Conservation (phyloP, 257 asterid genomes). For the Thymus mandschuricus region DNA sequence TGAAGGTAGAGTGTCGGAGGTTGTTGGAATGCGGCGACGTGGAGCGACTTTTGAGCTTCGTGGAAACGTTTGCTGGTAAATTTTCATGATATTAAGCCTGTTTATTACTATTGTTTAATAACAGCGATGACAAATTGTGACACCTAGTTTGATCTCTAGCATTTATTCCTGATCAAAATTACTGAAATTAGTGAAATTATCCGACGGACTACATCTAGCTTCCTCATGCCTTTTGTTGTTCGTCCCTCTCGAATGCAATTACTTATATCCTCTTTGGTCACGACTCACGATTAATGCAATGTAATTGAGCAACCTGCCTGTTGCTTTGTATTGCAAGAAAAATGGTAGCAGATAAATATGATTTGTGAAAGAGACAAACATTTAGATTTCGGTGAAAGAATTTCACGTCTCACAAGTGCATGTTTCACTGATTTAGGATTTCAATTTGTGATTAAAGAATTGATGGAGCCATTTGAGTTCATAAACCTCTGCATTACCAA, state of each 20-base stretch:
- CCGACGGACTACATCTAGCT: constrained; percentile 14
- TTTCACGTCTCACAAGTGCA: constrained; percentile 25
- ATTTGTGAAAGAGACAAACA: constrained; percentile 1
- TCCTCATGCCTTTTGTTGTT: not conserved
- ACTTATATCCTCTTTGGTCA: not conserved
- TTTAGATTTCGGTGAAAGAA: constrained; percentile 12
- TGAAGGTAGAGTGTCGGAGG: constrained; percentile 58
- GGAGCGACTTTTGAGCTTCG: constrained; percentile 55
- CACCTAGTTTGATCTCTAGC: not conserved
- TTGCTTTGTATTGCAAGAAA: constrained; percentile 6
- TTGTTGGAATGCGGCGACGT: constrained; percentile 49
- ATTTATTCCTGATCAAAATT: not conserved
- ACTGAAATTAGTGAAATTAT: not conserved
- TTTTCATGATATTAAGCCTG: not conserved
- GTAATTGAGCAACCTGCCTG: not conserved
- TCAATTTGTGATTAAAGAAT: constrained; percentile 52
- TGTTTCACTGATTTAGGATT: constrained; percentile 56
- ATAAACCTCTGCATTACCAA: constrained; percentile 62
- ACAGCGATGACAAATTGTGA: not conserved
- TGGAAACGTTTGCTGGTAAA: constrained; percentile 69
- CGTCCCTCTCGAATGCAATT: too few species aligned
- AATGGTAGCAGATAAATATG: not conserved
- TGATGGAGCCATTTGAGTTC: constrained; percentile 63
- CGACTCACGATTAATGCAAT: constrained; percentile 7
- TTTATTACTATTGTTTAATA: not conserved